Conservation (phyloP, 2,329 filamentous ascomycete species). For the Ophiostoma fasciatum region DNA sequence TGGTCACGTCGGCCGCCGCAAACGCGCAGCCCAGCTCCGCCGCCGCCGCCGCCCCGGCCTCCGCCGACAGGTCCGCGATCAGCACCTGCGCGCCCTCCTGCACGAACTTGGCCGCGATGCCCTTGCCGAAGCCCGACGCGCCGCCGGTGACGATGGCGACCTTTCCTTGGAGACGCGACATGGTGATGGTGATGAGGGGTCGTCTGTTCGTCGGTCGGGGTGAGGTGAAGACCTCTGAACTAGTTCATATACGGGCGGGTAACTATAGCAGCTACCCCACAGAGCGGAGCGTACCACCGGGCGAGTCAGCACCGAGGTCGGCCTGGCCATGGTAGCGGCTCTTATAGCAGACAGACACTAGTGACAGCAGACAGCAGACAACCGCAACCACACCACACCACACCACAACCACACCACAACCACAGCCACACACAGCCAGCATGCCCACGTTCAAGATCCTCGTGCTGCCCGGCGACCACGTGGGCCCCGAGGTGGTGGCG, state of each 20-base stretch:
- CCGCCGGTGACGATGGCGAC: constrained; percentile 42
- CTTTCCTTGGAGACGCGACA: constrained; percentile 31
- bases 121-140: constrained; percentile 41
- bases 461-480: constrained; percentile 30
- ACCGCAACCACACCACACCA: no score
- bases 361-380: no score
- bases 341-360: no score
- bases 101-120: constrained; percentile 28
- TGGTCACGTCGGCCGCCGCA: constrained; percentile 33
- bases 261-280: no score
- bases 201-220: background rate
- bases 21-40: constrained; percentile 23
- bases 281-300: no score
- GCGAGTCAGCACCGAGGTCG: no score
- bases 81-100: constrained; percentile 12
- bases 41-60: constrained; percentile 28
- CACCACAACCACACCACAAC: background rate
- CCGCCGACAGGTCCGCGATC: constrained; percentile 32
- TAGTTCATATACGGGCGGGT: no score
- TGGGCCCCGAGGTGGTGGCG: constrained; percentile 30
- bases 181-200: background rate
- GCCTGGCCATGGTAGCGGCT: no score
- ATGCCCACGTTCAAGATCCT: constrained; percentile 20
- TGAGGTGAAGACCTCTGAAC: no score
- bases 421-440: background rate